A percentile compares a stretch with the other conserved stretches of the same genome.
Conservation (phyloP, 768 basidiomycete genomes). For the Rhodotorula graminis region DNA sequence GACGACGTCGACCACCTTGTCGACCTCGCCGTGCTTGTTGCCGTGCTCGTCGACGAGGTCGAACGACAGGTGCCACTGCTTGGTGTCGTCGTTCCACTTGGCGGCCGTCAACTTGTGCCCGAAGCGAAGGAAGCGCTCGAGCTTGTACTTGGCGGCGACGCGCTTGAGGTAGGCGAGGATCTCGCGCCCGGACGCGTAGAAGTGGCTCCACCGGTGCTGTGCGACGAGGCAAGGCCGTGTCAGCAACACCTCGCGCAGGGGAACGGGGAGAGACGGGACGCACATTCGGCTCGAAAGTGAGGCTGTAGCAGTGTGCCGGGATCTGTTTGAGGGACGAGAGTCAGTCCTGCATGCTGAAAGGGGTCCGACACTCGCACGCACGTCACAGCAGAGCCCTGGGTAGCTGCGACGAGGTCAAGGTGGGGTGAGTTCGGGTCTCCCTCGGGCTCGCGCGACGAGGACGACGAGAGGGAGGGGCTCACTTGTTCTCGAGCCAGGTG, state of each 20-base stretch:
- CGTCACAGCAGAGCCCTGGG: conserved; percentile 35
- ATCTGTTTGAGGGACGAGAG: too few relatives aligned
- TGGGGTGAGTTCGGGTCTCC: conserved; percentile 3
- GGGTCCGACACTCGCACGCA: too few relatives aligned
- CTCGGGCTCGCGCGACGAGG: not conserved
- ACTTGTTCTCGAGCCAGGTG: conserved; percentile 51
- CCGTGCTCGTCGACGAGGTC: conserved; percentile 46
- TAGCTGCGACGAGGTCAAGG: conserved; percentile 12
- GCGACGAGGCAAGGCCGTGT: too few relatives aligned
- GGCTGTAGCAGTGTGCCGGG: conserved; percentile 34
- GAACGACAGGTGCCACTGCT: conserved; percentile 57
- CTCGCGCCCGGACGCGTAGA: conserved; percentile 47
- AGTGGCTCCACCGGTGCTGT: conserved; percentile 31
- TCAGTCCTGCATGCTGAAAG: too few relatives aligned
- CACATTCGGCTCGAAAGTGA: conserved; percentile 36
- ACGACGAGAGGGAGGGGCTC: not conserved
- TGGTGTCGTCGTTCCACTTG: conserved; percentile 53
- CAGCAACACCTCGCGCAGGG: not conserved
- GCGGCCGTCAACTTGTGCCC: conserved; percentile 48
- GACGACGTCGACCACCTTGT: conserved; percentile 58
- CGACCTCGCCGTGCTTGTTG: conserved; percentile 45
- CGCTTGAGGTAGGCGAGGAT: conserved; percentile 57
- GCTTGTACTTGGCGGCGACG: conserved; percentile 34
- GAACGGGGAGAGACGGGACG: not conserved
- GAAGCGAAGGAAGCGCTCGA: conserved; percentile 36